phyloP scores from a whole-genome alignment of 2,329 filamentous ascomycete genomes.

The Colletotrichum brevisporum region DNA sequence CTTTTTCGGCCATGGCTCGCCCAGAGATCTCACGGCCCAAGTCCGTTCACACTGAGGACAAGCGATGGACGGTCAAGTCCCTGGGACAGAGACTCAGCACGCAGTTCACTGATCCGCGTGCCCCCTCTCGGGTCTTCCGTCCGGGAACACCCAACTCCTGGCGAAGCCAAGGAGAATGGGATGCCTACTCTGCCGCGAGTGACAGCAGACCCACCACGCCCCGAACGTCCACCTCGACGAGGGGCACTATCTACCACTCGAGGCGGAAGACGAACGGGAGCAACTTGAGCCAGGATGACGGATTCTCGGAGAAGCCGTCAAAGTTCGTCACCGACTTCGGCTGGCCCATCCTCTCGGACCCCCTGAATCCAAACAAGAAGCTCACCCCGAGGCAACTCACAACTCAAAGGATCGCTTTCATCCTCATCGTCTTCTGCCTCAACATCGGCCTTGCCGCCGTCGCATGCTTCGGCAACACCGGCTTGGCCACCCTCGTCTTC shows the following conservation, averaged over 20 bases:
- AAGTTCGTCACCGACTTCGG: constrained; percentile 23
- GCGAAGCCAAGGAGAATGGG: constrained; percentile 26
- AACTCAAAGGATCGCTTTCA: no score
- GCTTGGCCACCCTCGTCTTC: no score
- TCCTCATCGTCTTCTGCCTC: no score
- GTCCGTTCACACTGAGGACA: constrained; percentile 6
- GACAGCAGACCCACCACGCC: constrained; percentile 1
- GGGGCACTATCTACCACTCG: no score
- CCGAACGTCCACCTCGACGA: constrained; percentile 1
- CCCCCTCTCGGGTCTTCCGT: not conserved
- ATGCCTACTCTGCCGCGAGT: constrained; percentile 18
- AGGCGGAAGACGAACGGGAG: no score
- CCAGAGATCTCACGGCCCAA: constrained; percentile 16
- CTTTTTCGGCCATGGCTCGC: not conserved
- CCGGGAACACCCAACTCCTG: constrained; percentile 21
- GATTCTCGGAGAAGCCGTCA: constrained; percentile 2
- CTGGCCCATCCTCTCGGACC: constrained; percentile 19
- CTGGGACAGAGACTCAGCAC: not conserved
- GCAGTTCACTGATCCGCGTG: not conserved
- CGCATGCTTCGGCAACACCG: no score
- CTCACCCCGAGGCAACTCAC: constrained; percentile 5
- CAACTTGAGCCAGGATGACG: no score
- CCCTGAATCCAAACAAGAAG: constrained; percentile 12
- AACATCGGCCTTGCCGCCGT: no score
- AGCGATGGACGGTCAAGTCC: constrained; percentile 6